Conservation (phyloP, 2,329 filamentous ascomycete species). For the Monilinia fructicola region DNA sequence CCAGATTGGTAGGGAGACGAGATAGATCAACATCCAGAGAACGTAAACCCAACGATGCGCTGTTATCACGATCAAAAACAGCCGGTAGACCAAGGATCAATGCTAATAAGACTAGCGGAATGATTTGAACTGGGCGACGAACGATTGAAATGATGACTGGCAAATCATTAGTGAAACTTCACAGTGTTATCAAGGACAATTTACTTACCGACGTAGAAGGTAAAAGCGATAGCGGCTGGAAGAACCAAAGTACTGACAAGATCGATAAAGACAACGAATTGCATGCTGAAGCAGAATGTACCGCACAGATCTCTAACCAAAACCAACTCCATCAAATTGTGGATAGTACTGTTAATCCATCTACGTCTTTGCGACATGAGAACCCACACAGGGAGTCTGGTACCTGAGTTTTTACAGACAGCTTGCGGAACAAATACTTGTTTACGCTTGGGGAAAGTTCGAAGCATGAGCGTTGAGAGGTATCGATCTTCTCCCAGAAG, state of each 20-base stretch:
- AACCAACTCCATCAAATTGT: constrained; percentile 97
- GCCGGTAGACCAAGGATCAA: constrained; percentile 93
- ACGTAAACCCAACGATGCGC: constrained; percentile 92
- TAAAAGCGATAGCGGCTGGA: constrained; percentile 94
- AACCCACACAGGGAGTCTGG: constrained; percentile 89
- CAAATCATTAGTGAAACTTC: constrained; percentile 26
- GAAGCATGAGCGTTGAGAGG: constrained; percentile 94
- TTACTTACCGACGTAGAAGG: constrained; percentile 85
- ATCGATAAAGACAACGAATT: constrained; percentile 96
- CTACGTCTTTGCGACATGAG: constrained; percentile 90
- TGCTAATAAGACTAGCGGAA: constrained; percentile 83
- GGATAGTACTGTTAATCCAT: constrained; percentile 99
- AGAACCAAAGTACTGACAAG: constrained; percentile 91
- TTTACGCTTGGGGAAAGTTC: constrained; percentile 98
- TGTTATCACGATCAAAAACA: constrained; percentile 84
- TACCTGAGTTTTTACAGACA: constrained; percentile 95
- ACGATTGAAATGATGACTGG: constrained; percentile 84
- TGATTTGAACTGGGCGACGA: constrained; percentile 72
- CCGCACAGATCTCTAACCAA: constrained; percentile 94
- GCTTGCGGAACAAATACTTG: constrained; percentile 98
- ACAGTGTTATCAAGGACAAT: neutral
- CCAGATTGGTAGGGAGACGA: constrained; percentile 91
- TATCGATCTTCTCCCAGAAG: constrained; percentile 93
- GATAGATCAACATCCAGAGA: constrained; percentile 95
- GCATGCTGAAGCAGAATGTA: constrained; percentile 99